Base-by-base conservation (phyloP, 106 monocot species). In the Ottelia alismoides region DNA sequence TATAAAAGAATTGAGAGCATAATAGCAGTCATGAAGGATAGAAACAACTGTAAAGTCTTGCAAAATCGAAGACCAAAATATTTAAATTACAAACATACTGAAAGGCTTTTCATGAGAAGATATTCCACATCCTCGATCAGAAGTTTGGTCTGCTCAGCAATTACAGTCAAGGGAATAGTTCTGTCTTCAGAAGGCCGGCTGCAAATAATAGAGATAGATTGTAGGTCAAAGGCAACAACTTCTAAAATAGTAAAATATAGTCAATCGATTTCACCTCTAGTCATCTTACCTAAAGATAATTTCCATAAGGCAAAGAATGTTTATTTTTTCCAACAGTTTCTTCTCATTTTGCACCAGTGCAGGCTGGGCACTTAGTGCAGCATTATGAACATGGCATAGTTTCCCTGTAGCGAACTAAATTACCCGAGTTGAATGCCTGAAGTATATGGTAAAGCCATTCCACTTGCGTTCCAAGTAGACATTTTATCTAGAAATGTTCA, bases 41-140 rank as follows among this genome's bases (percentile, higher is more conserved):
- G n/a, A n/a, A n/a, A n/a, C n/a, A n/a, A n/a, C n/a, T n/a, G n/a
- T n/a, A n/a, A n/a, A n/a, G n/a, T n/a, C n/a, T n/a, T n/a, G n/a
- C n/a, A n/a, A n/a, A n/a, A n/a, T n/a, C n/a, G n/a, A n/a, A n/a
- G n/a, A 58, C 25, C 18, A 19, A 11, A 43, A 21, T 21, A 27
- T 19, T 19, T 6, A 56, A 31, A 20, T n/a, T 7, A 25, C 3
- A 30, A 55, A 69, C 71, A 78, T 88, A 96, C 96, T 11, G 96
- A 96, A 22, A 96, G 88, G 57, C 84, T 85, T 58, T 85, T 96
- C 96, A 96, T 96, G 27, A 96, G 81, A 54, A 96, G 84, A 70
- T 96, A 76, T 59, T 96, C 94, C 31, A 88, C 96, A 59, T 96
- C 88, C 57, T 80, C 83, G 17, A 96, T 68, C 0, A 85, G 82